Evolutionary conservation across 495 filamentous ascomycete species (phyloP).

Genomic region (Aspergillus haitiensis): DNA sequence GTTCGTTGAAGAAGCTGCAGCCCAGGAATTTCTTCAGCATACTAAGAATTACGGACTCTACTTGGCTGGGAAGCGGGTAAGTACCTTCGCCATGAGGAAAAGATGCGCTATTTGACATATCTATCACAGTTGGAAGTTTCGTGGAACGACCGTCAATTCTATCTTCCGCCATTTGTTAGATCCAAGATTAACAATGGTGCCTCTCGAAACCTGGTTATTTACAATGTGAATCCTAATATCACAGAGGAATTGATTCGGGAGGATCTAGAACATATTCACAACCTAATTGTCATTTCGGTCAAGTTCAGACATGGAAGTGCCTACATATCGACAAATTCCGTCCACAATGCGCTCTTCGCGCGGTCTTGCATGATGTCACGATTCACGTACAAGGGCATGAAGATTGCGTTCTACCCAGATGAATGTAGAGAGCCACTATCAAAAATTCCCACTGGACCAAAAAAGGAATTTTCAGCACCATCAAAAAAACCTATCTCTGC

Average conservation of each 20-base stretch:
- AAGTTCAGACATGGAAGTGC: constrained; percentile 57
- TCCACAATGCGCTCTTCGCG: constrained; percentile 74
- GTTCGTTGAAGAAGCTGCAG: constrained; percentile 64
- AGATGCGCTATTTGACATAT: not conserved
- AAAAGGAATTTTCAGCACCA: constrained; percentile 34
- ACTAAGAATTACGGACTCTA: constrained; percentile 67
- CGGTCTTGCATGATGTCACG: constrained; percentile 79
- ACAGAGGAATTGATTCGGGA: constrained; percentile 66
- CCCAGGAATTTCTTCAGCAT: constrained; percentile 63
- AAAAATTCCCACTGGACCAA: constrained; percentile 28
- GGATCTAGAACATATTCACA: constrained; percentile 81
- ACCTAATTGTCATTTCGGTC: constrained; percentile 69
- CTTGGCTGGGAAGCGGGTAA: constrained; percentile 67
- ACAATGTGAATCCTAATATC: constrained; percentile 54
- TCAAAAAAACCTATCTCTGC: constrained; percentile 38
- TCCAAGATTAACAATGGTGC: constrained; percentile 69
- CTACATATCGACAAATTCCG: constrained; percentile 72
- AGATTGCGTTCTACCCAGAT: constrained; percentile 70
- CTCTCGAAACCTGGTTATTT: constrained; percentile 73
- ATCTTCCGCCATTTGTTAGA: constrained; percentile 63
- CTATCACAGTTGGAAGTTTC: constrained; percentile 59
- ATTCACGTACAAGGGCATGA: constrained; percentile 68
- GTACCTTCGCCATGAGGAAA: constrained; percentile 22
- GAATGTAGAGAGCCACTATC: constrained; percentile 68
- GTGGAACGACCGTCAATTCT: constrained; percentile 75